Conservation (phyloP, 805 yeast genomes). For the Wickerhamiella brachini region DNA sequence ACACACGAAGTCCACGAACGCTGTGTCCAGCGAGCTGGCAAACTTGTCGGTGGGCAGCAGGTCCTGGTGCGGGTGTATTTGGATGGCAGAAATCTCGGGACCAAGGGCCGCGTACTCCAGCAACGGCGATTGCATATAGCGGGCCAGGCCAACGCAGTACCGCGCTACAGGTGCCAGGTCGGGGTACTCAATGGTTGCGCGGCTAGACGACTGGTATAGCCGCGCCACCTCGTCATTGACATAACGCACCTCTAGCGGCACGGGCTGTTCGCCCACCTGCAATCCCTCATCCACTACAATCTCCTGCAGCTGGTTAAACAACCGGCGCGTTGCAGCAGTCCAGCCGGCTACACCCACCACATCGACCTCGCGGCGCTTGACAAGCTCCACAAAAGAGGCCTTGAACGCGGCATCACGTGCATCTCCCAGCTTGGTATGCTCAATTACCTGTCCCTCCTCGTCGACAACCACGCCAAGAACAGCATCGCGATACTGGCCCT, state of each 20-base stretch:
- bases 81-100: conserved; percentile 55
- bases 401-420: conserved; percentile 55
- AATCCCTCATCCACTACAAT: conserved; percentile 41
- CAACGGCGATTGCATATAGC: conserved; percentile 87
- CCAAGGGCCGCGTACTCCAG: conserved; percentile 74
- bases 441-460: conserved; percentile 67
- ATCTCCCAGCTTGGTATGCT: conserved; percentile 63
- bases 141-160: conserved; percentile 79
- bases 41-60: conserved; percentile 52
- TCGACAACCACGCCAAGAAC: conserved; percentile 68
- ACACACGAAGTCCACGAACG: conserved; percentile 79
- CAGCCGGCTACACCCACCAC: conserved; percentile 86
- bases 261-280: conserved; percentile 22
- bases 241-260: conserved; percentile 53
- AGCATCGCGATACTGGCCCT: conserved; percentile 75
- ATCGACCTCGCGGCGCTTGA: conserved; percentile 63
- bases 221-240: conserved; percentile 90
- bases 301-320: conserved; percentile 39
- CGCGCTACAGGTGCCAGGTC: conserved; percentile 69
- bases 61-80: conserved; percentile 53
- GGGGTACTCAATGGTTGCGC: conserved; percentile 67
- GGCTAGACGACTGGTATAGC: conserved; percentile 63
- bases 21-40: conserved; percentile 55
- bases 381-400: conserved; percentile 43
- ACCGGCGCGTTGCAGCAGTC: conserved; percentile 53